Percentiles rank a stretch among this genome's conserved stretches.
Evolutionary conservation across 2,329 filamentous ascomycete genomes (phyloP).

Genomic region (Ambrosiella cleistominuta): DNA sequence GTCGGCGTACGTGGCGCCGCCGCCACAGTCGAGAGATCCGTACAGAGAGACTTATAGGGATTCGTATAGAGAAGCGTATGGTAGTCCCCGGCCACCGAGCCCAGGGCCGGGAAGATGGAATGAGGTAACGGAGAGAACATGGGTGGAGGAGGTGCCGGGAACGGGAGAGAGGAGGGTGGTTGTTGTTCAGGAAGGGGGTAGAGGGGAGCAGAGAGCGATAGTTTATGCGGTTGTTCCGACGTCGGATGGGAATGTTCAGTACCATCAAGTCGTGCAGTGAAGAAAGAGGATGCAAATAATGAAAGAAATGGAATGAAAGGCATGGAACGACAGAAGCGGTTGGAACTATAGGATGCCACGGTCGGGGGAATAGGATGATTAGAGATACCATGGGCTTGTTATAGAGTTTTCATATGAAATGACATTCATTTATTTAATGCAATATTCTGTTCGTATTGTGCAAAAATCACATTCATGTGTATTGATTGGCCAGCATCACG

Average conservation of each 20-base stretch:
- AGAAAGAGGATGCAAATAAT: not conserved
- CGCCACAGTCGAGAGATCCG: no score
- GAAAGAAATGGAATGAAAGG: not conserved
- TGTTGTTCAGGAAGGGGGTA: not conserved
- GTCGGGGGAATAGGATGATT: not conserved
- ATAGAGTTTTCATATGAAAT: not conserved
- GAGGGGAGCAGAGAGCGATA: not conserved
- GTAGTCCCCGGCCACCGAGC: no score
- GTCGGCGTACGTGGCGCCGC: no score
- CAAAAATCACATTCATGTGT: no score
- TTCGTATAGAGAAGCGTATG: no score
- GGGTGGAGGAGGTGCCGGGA: not conserved
- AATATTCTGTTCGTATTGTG: no score
- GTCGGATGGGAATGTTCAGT: constrained; percentile 3
- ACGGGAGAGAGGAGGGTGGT: not conserved
- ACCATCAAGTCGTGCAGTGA: constrained; percentile 3
- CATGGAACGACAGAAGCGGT: no score
- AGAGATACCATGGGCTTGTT: no score
- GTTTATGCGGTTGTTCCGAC: constrained; percentile 6
- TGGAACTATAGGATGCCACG: not conserved
- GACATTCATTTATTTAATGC: not conserved
- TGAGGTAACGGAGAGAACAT: not conserved
- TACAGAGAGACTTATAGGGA: no score
- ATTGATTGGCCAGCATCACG: no score
- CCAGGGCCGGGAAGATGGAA: no score